Evolutionary conservation across 176 grass and related monocot genomes (phyloP), one percentile per base, ranked within the genome.

Genomic region (Phoenix roebelenii): DNA sequence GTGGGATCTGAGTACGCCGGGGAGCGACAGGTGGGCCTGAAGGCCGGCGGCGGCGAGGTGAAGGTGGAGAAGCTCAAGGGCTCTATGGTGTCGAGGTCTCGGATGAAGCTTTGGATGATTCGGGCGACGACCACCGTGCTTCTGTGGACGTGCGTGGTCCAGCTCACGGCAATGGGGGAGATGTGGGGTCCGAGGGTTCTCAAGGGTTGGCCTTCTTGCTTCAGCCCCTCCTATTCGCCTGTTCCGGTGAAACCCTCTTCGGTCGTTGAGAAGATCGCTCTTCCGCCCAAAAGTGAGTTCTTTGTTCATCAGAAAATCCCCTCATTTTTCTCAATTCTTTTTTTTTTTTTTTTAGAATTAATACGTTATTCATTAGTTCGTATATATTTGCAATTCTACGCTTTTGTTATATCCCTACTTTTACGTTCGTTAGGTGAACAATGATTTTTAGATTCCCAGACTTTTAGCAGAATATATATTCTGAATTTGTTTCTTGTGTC

Each of bases 211-310:
- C 78, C 86, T 25, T 74, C 80, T 44, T 96, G 83, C 84, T 69
- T 85, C 67, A 72, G 75, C 30, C 77, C 64, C 59, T 75, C 72
- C 25, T 26, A 50, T 30, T 57, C 59, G 1, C 16, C 50, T 3
- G 67, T 17, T 15, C 49, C 57, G 32, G 75, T 17, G 74, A 57
- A 68, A 67, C 50, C 69, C 26, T 60, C 70, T 53, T 25, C 15
- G 49, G 65, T 57, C 4, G 50, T 60, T 18, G 62, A 79, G 22
- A 66, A 69, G 1, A 57, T 71, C 28, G 51, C 67, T 25, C 83
- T 90, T 20, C 87, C 92, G 54, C 83, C 80, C 9, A 96, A 88
- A 81, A 90, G 92, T 96, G 58, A 80, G 80, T 80, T 32, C 55
- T 15, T 53, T 16, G 25, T 44, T 44, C 35, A 14, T 14, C 35